Percentiles rank a stretch among this genome's conserved stretches.
Evolutionary conservation across 2,329 filamentous ascomycete species (phyloP).

Genomic region (Hypoxylon sp.): DNA sequence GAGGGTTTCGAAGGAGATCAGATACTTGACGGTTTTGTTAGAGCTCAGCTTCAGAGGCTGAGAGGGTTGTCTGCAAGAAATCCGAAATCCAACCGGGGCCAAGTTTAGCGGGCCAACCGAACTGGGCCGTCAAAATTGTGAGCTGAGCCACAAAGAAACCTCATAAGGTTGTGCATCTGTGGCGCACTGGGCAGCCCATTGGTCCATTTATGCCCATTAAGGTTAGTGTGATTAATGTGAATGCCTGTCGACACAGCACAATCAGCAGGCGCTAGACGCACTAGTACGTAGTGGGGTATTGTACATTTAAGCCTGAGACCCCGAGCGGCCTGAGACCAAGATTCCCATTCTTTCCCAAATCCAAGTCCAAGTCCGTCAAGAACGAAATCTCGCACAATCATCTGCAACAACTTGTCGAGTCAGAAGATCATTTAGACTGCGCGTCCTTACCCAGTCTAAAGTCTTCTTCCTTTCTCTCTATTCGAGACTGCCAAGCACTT

Average conservation of each 20-base stretch:
- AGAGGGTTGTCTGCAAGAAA: conserved; percentile 45
- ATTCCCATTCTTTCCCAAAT: conserved; percentile 8
- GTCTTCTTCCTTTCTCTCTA: conserved; percentile 25
- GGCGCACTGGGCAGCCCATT: too few relatives aligned
- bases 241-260: background rate
- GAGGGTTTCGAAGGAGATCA: conserved; percentile 37
- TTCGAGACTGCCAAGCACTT: conserved; percentile 26
- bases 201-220: too few relatives aligned
- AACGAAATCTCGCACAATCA: conserved; percentile 19
- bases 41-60: conserved; percentile 44
- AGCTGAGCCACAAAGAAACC: conserved; percentile 24
- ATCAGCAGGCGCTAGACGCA: background rate
- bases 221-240: background rate
- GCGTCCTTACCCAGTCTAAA: conserved; percentile 22
- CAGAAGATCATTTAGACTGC: conserved; percentile 22
- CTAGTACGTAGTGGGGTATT: background rate
- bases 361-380: background rate
- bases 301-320: background rate
- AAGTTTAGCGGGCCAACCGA: conserved; percentile 43
- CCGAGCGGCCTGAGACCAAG: conserved; percentile 13
- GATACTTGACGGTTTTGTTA: conserved; percentile 38
- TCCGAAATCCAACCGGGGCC: conserved; percentile 46
- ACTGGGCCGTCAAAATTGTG: conserved; percentile 15
- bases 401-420: conserved; percentile 8
- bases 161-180: background rate